Evolutionary conservation across 331 rosid genomes (phyloP), one percentile per base, ranked within the genome.

Genomic region (Malus hybrid): DNA sequence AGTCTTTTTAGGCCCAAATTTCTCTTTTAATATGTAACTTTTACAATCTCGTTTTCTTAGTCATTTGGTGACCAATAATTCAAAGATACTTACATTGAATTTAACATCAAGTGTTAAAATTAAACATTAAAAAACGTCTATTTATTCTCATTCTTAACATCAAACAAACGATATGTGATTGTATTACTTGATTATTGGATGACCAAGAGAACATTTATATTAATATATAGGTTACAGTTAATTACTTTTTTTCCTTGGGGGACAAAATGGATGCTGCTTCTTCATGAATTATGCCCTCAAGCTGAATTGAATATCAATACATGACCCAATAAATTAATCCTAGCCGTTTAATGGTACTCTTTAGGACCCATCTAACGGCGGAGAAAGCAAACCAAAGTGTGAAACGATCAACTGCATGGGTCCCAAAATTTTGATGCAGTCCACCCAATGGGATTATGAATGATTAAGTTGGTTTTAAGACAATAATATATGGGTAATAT

Each of bases 1-100:
- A 87, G 83, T 83, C 98, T 91, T 93, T 93, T 87, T 74, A 88
- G 93, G 88, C 78, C 89, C 89, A 87, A 65, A 76, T 75, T 71
- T 61, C 5, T n/a, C 10, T 18, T 29, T 63, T 63, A 29, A 63
- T 29, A 62, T 54, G 9, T 48, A 39, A 39, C 12, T 9, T 39
- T 0, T 39, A 39, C 46, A 39, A 0, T 6, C 9, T 52, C 10
- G 0, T 16, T 52, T 6, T 52, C 10, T 52, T 16, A 16, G 9
- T 6, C 10, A 52, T 1, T 48, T 48, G 1, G 0, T 52, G 57
- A 16, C 4, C 3, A 52, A 16, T 52, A 4, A 52, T 52, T 52
- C 7, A 52, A 15, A 18, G 20, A 6, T 16, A 6, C 3, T 52
- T 16, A 52, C 20, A 6, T 52, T 52, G 9, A 52, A 16, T 52